Evolutionary conservation across 2,329 filamentous ascomycete genomes (phyloP), one percentile per base, ranked within the genome.

Genomic region (Ophiostoma sp.): DNA sequence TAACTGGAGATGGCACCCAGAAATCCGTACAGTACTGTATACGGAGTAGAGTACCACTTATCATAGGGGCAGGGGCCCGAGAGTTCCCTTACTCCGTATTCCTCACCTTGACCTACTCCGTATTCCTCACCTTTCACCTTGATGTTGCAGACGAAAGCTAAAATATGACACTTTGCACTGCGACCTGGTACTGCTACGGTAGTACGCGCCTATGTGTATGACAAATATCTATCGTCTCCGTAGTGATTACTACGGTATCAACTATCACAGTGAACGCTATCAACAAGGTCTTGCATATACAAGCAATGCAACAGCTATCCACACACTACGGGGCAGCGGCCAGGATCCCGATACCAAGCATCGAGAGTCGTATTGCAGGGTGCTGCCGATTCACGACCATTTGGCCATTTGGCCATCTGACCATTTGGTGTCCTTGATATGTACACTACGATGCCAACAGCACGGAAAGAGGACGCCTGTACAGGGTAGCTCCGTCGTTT

Each of bases 291-390:
- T 39, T 39, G 13, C 36, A 11, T 39, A 10, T 39, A 10, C 36
- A 6, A 10, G 36, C 17, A 48, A 48, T 48, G 44, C 44, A 48
- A 48, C 44, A 48, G 44, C 17, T 57, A 57, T 57, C 52, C 52
- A 57, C 23, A 27, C n/a, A 57, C 52, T n/a, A 57, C 52, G 23
- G 52, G 52, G 23, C 52, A 23, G 52, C 48, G 48, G 48, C 52
- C 52, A 57, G 52, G 52, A 57, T 27, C 52, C 52, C 52, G 52
- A 57, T 57, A 57, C 52, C 52, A 57, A 57, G 52, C 23, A 57
- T 57, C 52, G 52, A 57, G 52, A 57, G 52, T 57, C n/a, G 52
- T 15, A 57, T 57, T 57, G 52, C 23, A 57, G 52, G 52, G 52
- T n/a, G 44, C 7, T 48, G 44, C 44, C 44, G 44, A 48, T 48